These are phyloP conservation scores for Solanum lignicaule DNA, from an alignment of 257 asterid genomes.

Conservation along the genomic window DNA sequence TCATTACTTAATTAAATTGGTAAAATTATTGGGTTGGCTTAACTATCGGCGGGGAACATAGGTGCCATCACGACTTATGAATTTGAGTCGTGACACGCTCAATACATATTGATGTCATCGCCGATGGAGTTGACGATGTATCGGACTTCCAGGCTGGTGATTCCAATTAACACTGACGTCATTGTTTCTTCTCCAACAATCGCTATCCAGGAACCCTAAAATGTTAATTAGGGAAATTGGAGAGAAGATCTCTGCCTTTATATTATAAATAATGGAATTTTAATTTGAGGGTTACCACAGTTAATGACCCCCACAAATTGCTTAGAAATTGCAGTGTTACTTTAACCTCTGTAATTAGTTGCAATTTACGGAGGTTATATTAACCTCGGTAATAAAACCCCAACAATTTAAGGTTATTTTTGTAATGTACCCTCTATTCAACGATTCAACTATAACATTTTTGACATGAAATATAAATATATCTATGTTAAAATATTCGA, in stretches of 20 bases:
- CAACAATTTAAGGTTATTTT: neutral
- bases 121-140: slow-evolving; percentile 7
- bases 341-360: neutral
- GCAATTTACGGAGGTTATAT: neutral
- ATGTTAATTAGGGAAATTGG: too few species aligned
- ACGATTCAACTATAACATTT: neutral
- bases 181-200: slow-evolving; percentile 3
- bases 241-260: too few species aligned
- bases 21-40: too few species aligned
- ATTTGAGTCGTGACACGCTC: slow-evolving; percentile 14
- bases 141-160: slow-evolving; percentile 10
- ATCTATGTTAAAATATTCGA: neutral
- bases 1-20: too few species aligned
- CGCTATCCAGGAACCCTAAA: slow-evolving; percentile 13
- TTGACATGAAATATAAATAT: neutral
- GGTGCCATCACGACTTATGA: too few species aligned
- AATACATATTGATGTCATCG: slow-evolving; percentile 55
- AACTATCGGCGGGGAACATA: too few species aligned
- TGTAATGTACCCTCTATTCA: neutral
- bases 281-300: too few species aligned
- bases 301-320: neutral
- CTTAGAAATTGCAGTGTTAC: neutral
- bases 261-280: too few species aligned
- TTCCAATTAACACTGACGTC: neutral
- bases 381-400: neutral